Evolutionary conservation across 345 rosid genomes (phyloP).

Genomic region (Heritiera littoralis): DNA sequence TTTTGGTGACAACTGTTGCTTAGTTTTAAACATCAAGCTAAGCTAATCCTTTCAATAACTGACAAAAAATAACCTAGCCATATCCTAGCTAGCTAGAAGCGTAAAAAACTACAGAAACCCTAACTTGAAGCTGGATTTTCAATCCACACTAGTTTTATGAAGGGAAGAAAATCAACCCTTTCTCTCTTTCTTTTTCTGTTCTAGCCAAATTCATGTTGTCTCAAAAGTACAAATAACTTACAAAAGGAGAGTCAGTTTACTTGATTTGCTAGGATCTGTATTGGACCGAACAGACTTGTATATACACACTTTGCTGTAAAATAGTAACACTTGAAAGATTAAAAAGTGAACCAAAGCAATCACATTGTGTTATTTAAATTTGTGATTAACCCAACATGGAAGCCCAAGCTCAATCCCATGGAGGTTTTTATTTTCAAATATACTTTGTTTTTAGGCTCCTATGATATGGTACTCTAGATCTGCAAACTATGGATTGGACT

Average conservation of each 20-base stretch:
- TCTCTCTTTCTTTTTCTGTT: too few species aligned
- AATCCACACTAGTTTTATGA: not conserved
- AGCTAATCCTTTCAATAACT: not conserved
- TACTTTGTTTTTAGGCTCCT: too few species aligned
- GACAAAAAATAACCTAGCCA: not conserved
- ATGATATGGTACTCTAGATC: too few species aligned
- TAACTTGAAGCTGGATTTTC: not conserved
- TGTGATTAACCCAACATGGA: too few species aligned
- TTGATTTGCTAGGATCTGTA: too few species aligned
- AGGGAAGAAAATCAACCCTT: too few species aligned
- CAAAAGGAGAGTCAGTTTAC: not conserved
- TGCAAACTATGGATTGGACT: not conserved
- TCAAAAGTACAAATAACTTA: not conserved
- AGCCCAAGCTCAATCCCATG: not conserved
- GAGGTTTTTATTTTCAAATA: too few species aligned
- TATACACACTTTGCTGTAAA: too few species aligned
- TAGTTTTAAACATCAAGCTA: not conserved
- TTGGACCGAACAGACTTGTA: too few species aligned
- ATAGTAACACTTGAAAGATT: not conserved
- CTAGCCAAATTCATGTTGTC: not conserved
- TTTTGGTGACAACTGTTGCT: not conserved
- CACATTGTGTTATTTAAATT: not conserved
- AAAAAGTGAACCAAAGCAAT: not conserved
- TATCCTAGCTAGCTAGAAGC: not conserved
- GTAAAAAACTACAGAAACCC: not conserved